Evolutionary conservation across 176 grass and related monocot genomes (phyloP).

Genomic region (Hordeum vulgare): MorexV3_pseudomolecules_assembly NC_058523.1:332338175-332338674

Average conservation of each 20-base stretch:
- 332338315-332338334: not conserved
- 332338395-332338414: not conserved
- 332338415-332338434: conserved; percentile 15
- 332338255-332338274: not conserved
- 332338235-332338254: not conserved
- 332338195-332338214: not conserved
- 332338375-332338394: not conserved
- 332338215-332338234: not conserved
- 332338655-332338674: conserved; percentile 60
- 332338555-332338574: conserved; percentile 54
- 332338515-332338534: conserved; percentile 64
- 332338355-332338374: not conserved
- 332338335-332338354: not conserved
- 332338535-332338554: conserved; percentile 50
- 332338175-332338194: not conserved
- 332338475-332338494: conserved; percentile 58
- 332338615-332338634: not conserved
- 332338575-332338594: not conserved
- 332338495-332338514: conserved; percentile 68
- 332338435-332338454: conserved; percentile 63
- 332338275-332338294: not conserved
- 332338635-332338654: conserved; percentile 33
- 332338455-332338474: conserved; percentile 54
- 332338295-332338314: not conserved
- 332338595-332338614: not conserved